A percentile compares a stretch with the other conserved stretches of the same genome.
phyloP scores from a whole-genome alignment of 148 eudicot genomes.

The Fallopia convolvulus region DNA sequence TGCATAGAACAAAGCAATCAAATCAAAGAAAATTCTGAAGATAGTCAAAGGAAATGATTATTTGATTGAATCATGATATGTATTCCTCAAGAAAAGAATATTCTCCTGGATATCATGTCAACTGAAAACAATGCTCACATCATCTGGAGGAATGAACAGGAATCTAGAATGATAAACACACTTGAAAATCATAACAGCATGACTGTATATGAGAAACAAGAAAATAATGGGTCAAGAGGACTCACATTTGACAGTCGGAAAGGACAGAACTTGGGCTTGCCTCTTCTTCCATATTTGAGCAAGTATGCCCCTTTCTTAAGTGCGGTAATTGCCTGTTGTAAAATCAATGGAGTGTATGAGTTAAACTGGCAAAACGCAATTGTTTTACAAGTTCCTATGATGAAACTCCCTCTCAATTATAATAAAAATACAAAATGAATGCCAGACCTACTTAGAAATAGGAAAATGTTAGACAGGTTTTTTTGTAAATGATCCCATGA shows the following conservation, averaged over 20 bases:
- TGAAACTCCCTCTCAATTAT: neutral
- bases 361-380: neutral
- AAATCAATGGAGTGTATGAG: neutral
- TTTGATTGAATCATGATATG: neutral
- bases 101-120: neutral
- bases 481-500: too few relatives aligned
- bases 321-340: conserved; percentile 79
- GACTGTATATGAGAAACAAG: too few relatives aligned
- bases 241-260: conserved; percentile 86
- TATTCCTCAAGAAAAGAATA: neutral
- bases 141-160: neutral
- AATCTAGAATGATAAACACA: neutral
- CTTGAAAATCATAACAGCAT: neutral
- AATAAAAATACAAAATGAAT: neutral
- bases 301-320: conserved; percentile 81
- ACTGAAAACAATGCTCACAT: neutral
- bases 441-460: too few relatives aligned
- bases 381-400: neutral
- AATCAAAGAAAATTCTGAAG: neutral
- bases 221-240: neutral
- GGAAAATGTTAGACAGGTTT: neutral
- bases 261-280: conserved; percentile 83
- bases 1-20: too few relatives aligned
- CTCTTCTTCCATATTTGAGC: conserved; percentile 90
- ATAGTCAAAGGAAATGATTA: neutral